Evolutionary conservation across 1,139 yeast genomes (phyloP), one percentile per base, ranked within the genome.

Genomic region (Nakaseomyces nivariensis): DNA sequence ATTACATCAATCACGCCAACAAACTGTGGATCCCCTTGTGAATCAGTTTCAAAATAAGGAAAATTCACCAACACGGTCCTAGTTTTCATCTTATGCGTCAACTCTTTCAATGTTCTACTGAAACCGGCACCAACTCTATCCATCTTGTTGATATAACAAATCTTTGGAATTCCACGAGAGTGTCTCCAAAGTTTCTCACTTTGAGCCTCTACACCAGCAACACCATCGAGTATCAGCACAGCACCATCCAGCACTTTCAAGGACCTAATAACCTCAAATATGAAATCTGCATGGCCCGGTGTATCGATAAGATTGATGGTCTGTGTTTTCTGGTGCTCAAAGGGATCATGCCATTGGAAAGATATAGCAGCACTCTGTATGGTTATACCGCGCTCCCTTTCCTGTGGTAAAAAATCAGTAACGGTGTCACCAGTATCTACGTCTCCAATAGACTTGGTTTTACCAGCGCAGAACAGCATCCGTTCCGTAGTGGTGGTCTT

Each of bases 231-330:
- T 10, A 92, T 86, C 0, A 96, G 85, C 4, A 92, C 95, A 0
- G 90, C 95, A 1, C 97, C 97, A 67, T 92, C 98, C 17, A 92
- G 71, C 1, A 92, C 97, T 54, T 96, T 75, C 52, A 92, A 75
- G 0, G 97, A 83, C 51, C 97, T 72, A 2, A 81, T 86, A 5
- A 94, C 98, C 66, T 92, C 99, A 65, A 90, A 92, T 0, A 95
- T 86, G 64, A 92, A 92, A 66, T 92, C 99, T 0, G 97, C 97
- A 67, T 92, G 99, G 0, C 99, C 99, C 1, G 99, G 99, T 0
- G 99, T 90, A 64, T 92, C 99, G 26, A 92, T 88, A 49, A 92
- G 74, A 63, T 92, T 92, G 60, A 94, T 81, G 56, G 79, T 79
- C 59, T 81, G 78, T 17, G 70, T 68, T 53, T 82, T 81, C 24